Evolutionary conservation across 306 rosid species (phyloP).

Genomic region (Malus orientalis): DNA sequence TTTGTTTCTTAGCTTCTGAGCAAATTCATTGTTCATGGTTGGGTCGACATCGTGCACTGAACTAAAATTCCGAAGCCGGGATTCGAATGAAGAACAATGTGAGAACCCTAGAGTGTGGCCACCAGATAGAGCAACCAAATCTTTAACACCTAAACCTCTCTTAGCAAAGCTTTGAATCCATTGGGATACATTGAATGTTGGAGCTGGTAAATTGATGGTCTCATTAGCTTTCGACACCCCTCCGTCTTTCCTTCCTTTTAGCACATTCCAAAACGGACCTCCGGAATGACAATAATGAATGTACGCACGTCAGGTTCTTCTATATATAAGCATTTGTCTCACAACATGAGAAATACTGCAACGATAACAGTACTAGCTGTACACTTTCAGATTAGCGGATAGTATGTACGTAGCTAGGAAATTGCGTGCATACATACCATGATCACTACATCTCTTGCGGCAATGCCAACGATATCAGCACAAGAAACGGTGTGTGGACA

Average conservation of each 20-base stretch:
- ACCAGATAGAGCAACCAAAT: constrained; percentile 70
- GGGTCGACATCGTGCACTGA: constrained; percentile 46
- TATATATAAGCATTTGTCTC: background rate
- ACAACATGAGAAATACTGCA: background rate
- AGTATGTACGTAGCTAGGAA: too few relatives aligned
- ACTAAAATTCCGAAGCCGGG: constrained; percentile 40
- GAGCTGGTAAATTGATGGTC: constrained; percentile 55
- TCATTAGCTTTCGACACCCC: constrained; percentile 56
- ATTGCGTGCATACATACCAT: constrained; percentile 18
- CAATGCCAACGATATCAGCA: constrained; percentile 62
- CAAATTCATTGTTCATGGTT: constrained; percentile 36
- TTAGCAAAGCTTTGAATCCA: constrained; percentile 47
- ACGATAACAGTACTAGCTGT: too few relatives aligned
- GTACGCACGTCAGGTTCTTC: background rate
- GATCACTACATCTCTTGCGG: constrained; percentile 68
- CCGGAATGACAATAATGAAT: constrained; percentile 34
- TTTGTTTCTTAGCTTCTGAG: constrained; percentile 25
- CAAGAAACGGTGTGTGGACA: constrained; percentile 65
- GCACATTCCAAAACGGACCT: constrained; percentile 63
- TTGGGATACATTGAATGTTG: constrained; percentile 45
- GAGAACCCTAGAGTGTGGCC: constrained; percentile 75
- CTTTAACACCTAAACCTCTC: constrained; percentile 56
- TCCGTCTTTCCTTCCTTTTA: constrained; percentile 77
- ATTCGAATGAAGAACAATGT: constrained; percentile 55
- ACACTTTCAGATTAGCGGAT: too few relatives aligned